Conservation (phyloP, 371 early-diverging fungal species). For the Mucor velutinosus region DNA sequence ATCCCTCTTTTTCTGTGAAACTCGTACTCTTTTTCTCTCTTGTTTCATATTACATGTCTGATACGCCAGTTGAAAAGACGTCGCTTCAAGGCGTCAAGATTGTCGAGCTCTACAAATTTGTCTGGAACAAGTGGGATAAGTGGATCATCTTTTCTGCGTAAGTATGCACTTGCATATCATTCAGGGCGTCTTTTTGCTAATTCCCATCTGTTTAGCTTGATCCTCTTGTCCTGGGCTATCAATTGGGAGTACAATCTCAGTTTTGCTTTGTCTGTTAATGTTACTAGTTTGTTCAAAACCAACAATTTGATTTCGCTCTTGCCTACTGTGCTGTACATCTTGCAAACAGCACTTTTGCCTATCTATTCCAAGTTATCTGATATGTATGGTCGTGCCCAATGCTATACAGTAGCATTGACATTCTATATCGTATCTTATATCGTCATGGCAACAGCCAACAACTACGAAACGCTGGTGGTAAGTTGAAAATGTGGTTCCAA, state of each 20-base stretch:
- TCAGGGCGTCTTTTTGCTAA: background rate
- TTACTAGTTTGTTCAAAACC: conserved; percentile 21
- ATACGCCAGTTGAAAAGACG: background rate
- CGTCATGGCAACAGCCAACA: conserved; percentile 25
- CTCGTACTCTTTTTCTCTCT: background rate
- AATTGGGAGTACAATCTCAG: conserved; percentile 24
- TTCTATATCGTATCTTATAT: conserved; percentile 26
- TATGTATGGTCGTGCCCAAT: conserved; percentile 30
- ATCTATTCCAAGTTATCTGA: conserved; percentile 34
- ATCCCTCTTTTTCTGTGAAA: background rate
- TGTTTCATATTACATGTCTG: background rate
- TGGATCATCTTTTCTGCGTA: conserved; percentile 28
- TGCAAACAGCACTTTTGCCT: conserved; percentile 32
- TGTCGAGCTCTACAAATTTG: conserved; percentile 32
- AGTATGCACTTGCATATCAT: background rate
- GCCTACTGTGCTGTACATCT: conserved; percentile 29
- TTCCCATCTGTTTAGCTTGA: conserved; percentile 12
- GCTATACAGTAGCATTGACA: conserved; percentile 19
- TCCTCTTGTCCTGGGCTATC: conserved; percentile 29
- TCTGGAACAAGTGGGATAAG: conserved; percentile 29
- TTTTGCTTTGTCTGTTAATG: conserved; percentile 15
- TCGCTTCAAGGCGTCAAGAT: conserved; percentile 22
- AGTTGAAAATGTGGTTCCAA: background rate
- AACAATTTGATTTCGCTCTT: conserved; percentile 28
- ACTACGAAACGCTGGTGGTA: conserved; percentile 24